Base-by-base conservation (phyloP, 1,284 basidiomycete genomes). In the Veloporphyrellus conicus region DNA sequence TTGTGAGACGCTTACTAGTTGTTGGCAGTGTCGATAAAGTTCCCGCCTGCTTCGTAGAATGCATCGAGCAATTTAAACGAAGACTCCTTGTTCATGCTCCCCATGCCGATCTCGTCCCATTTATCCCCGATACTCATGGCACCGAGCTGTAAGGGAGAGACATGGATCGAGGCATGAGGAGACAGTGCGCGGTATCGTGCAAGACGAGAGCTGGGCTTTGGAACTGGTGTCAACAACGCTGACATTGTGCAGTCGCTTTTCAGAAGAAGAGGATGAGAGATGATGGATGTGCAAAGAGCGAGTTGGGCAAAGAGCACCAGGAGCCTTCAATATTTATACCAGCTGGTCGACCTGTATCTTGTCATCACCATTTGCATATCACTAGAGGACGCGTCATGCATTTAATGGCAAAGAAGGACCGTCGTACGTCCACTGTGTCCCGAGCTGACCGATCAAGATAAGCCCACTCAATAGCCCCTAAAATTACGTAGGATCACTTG, bases 131-230 rank as follows among this genome's bases (percentile, higher is more conserved):
- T 70, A 58, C 69, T 76, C 77, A 77, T 76, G 6, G 63, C 77
- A 11, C 79, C 80, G n/a, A 82, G 70, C 49, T 68, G 67, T n/a
- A 80, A 57, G 0, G 78, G 77, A 0, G 77, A 79, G n/a, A 79
- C 76, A 34, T 71, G 72, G 16, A 79, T 57, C 6, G 75, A 70
- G 3, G 71, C 71, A 33, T 61, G 57, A 5, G 73, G 70, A 0
- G 73, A 68, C 15, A 80, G 66, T 6, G 60, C 57, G 16, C 78
- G 71, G 55, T 77, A 72, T 34, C 70, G 67, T 3, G 65, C 69
- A 19, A 79, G 69, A n/a, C 62, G 62, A 3, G 68, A 68, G 3
- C 51, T 18, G 4, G 56, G 56, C 31, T 54, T 59, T 10, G 50
- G 18, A 0, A 33, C 8, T 15, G 36, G 20, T 8, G 36, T 25